A percentile compares a stretch with the other conserved stretches of the same genome.
These are phyloP conservation scores for Lentinula sp. DNA, from an alignment of 768 basidiomycete species.

Conservation along the genomic window DNA sequence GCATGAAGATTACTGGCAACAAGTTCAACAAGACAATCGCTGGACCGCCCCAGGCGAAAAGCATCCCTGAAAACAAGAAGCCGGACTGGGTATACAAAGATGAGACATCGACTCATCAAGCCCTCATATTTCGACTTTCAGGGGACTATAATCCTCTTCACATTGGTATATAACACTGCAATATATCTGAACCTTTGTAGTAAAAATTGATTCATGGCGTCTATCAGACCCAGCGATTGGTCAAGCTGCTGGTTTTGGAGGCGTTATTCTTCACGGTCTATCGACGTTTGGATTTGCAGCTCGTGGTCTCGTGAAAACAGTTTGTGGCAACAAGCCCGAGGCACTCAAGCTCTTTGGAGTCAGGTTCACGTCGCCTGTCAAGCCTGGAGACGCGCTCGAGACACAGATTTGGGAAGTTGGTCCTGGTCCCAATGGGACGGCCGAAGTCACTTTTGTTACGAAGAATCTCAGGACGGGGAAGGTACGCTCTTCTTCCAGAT, in stretches of 20 bases:
- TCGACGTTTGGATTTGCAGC: slow-evolving; percentile 80
- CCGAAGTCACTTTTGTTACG: slow-evolving; percentile 57
- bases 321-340: slow-evolving; percentile 54
- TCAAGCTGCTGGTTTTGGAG: slow-evolving; percentile 71
- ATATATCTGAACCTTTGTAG: not conserved
- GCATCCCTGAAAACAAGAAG: slow-evolving; percentile 52
- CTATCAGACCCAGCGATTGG: slow-evolving; percentile 65
- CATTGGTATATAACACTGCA: slow-evolving; percentile 40
- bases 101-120: slow-evolving; percentile 60
- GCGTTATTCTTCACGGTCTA: slow-evolving; percentile 80
- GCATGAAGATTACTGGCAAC: slow-evolving; percentile 55
- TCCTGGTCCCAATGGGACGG: slow-evolving; percentile 50
- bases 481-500: slow-evolving; percentile 22
- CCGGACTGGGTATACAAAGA: slow-evolving; percentile 60
- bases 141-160: slow-evolving; percentile 81
- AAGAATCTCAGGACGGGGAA: slow-evolving; percentile 57
- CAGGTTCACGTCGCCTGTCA: slow-evolving; percentile 79
- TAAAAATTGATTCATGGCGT: not conserved
- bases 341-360: slow-evolving; percentile 65
- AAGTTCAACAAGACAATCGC: slow-evolving; percentile 61
- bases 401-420: slow-evolving; percentile 78
- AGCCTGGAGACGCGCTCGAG: slow-evolving; percentile 77
- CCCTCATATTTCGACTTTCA: slow-evolving; percentile 64
- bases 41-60: slow-evolving; percentile 53
- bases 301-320: slow-evolving; percentile 60